Evolutionary conservation across 2,329 filamentous ascomycete genomes (phyloP), one percentile per base, ranked within the genome.

Genomic region (Pseudopithomyces chartarum): DNA sequence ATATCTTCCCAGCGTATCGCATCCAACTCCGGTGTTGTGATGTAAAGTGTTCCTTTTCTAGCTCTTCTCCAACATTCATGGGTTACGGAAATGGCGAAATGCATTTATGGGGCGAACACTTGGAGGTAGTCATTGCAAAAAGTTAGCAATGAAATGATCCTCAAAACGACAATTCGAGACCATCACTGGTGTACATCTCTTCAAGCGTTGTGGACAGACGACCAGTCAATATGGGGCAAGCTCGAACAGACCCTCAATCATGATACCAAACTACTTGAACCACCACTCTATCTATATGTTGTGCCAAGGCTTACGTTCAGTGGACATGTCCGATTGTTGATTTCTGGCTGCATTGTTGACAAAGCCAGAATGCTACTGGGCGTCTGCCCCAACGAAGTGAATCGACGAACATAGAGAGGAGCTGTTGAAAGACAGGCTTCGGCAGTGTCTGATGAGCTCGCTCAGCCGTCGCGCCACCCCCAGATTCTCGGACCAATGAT

Each of bases 21-120:
- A 82, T 92, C 89, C 87, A 99, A 99, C 91, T 97, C 94, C 63
- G 95, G 95, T 89, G 95, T 99, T 79, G 95, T 99, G 81, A 99
- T 99, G 95, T 99, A 91, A 96, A 66, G 67, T 69, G 64, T 75
- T 65, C 72, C 64, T 71, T 75, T 74, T 74, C 66, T 67, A 66
- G 67, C 70, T 74, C 66, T 73, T 71, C 56, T 65, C 47, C 71
- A 69, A 73, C 66, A 69, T 73, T 74, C 65, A 72, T 70, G 71
- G 72, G 69, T 73, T 64, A 65, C 70, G 63, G 72, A 66, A 68
- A 73, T 69, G 71, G 71, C 72, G 71, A 75, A 75, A 73, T 74
- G 71, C 71, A 75, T 75, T 72, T 67, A 71, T 67, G 66, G 71
- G 70, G 67, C 67, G 68, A 69, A 67, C 68, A 68, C 64, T 65